Conservation (phyloP, 2,329 filamentous ascomycete species). For the Parascedosporium putredinis region DNA sequence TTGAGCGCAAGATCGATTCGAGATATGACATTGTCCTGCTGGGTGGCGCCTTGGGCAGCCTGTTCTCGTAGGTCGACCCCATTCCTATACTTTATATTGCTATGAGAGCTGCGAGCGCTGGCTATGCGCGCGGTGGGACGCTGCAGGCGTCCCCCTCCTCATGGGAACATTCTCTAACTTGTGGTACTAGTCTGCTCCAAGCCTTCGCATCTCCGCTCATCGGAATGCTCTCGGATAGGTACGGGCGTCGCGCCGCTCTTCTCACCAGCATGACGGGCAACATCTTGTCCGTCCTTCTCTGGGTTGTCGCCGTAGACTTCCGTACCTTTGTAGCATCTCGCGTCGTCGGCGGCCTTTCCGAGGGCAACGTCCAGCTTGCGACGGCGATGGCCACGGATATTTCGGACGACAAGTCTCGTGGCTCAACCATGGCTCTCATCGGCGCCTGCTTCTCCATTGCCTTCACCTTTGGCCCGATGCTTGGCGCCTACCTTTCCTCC, state of each 20-base stretch:
- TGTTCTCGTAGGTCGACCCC: conserved; percentile 54
- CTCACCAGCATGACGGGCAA: conserved; percentile 90
- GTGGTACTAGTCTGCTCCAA: conserved; percentile 74
- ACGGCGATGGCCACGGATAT: conserved; percentile 96
- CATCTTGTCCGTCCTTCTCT: conserved; percentile 83
- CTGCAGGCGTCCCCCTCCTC: too few species aligned
- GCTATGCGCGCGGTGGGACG: too few species aligned
- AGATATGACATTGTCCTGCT: conserved; percentile 95
- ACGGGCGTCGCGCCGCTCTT: conserved; percentile 79
- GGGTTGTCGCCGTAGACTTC: conserved; percentile 90
- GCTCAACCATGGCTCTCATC: conserved; percentile 90
- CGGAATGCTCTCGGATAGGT: conserved; percentile 73
- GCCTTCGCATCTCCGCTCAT: conserved; percentile 88
- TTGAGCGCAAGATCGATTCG: conserved; percentile 85
- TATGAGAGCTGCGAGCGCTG: background rate
- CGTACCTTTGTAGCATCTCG: conserved; percentile 91
- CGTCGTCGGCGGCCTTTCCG: conserved; percentile 83
- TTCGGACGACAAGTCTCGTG: conserved; percentile 72
- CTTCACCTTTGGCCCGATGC: conserved; percentile 89
- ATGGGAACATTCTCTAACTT: too few species aligned
- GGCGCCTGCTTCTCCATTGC: conserved; percentile 95
- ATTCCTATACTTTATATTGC: background rate
- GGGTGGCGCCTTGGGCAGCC: conserved; percentile 82
- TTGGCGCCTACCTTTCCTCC: conserved; percentile 76
- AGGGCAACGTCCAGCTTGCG: conserved; percentile 93